Evolutionary conservation across 257 asterid species (phyloP).

Genomic region (Penstemon eatonii): DNA sequence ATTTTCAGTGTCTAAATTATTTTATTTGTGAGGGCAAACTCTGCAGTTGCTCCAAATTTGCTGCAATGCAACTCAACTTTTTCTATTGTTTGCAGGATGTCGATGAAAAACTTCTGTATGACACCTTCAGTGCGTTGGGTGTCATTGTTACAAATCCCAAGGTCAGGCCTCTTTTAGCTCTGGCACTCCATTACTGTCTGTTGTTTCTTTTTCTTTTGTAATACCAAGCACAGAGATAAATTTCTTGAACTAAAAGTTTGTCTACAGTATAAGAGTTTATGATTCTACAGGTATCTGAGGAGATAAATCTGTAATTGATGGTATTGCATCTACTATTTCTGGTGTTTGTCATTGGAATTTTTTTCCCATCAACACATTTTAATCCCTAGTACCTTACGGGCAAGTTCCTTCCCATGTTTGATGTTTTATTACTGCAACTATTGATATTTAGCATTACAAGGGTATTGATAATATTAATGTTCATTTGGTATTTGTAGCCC

Average conservation of each 20-base stretch:
- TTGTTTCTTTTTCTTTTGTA: constrained; percentile 9
- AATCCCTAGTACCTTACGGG: not conserved
- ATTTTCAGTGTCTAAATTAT: not conserved
- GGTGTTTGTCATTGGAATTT: no score
- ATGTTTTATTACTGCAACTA: constrained; percentile 1
- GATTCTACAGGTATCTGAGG: not conserved
- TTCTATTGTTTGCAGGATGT: constrained; percentile 71
- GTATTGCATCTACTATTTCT: not conserved
- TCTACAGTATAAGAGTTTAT: not conserved
- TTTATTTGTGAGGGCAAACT: not conserved
- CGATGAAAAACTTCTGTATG: constrained; percentile 94
- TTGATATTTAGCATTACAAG: not conserved
- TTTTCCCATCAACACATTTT: no score
- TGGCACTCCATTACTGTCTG: not conserved
- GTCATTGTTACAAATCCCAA: constrained; percentile 93
- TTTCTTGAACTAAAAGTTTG: not conserved
- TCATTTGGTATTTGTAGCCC: not conserved
- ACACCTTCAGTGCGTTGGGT: constrained; percentile 93
- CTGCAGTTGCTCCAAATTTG: constrained; percentile 3
- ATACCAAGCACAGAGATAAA: not conserved
- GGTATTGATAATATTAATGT: not conserved
- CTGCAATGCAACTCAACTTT: constrained; percentile 6
- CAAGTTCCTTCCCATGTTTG: not conserved
- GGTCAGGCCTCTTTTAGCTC: constrained; percentile 41
- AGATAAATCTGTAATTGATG: not conserved